Percentiles rank a stretch among this genome's conserved stretches.
Evolutionary conservation across 1,284 basidiomycete genomes (phyloP).

Genomic region (Sanghuangporus baumii): DNA sequence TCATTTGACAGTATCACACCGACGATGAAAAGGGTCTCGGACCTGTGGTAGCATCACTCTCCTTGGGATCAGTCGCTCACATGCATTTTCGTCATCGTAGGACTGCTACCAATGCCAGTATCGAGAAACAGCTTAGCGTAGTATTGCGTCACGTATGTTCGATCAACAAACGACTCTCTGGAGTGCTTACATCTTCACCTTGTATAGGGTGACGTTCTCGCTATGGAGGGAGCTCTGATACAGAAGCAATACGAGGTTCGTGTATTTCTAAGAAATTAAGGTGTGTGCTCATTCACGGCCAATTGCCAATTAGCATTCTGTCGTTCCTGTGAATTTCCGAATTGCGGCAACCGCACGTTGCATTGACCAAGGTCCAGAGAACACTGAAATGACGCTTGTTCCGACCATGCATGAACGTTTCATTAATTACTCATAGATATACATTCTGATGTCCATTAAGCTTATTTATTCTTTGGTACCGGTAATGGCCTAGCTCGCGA

Average conservation of each 20-base stretch:
- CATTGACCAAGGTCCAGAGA: slow-evolving; percentile 29
- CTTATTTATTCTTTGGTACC: slow-evolving; percentile 1
- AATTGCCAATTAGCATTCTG: slow-evolving; percentile 36
- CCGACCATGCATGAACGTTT: no score
- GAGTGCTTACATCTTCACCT: slow-evolving; percentile 1
- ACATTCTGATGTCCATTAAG: background rate
- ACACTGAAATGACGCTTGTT: background rate
- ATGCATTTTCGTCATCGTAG: slow-evolving; percentile 62
- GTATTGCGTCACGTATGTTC: slow-evolving; percentile 59
- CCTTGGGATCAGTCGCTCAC: slow-evolving; percentile 61
- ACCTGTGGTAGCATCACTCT: slow-evolving; percentile 64
- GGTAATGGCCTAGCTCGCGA: slow-evolving; percentile 11
- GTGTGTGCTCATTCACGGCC: background rate
- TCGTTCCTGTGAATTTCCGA: slow-evolving; percentile 44
- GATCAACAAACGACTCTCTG: background rate
- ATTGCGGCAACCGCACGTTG: slow-evolving; percentile 50
- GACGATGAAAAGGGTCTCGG: slow-evolving; percentile 70
- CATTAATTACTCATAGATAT: background rate
- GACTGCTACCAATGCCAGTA: slow-evolving; percentile 25
- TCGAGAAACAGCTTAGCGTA: slow-evolving; percentile 42
- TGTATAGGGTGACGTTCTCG: slow-evolving; percentile 62
- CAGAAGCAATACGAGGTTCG: slow-evolving; percentile 64
- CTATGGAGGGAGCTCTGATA: slow-evolving; percentile 66
- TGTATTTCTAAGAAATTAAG: background rate
- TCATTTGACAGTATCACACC: slow-evolving; percentile 61